Conservation (phyloP, 2,329 filamentous ascomycete genomes). For the Endoconidiophora laricicola region DNA sequence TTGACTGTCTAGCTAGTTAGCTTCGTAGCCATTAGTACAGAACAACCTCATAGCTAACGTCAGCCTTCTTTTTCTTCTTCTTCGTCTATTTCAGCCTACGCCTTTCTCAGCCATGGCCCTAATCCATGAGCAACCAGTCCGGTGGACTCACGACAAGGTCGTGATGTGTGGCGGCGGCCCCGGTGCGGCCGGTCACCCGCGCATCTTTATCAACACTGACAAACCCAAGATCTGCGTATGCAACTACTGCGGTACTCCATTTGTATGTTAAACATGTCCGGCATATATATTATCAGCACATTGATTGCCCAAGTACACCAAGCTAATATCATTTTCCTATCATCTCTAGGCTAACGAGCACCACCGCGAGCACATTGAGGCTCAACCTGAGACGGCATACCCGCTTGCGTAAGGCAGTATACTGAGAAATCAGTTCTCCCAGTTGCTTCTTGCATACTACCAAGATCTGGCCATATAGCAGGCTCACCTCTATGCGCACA, state of each 20-base stretch:
- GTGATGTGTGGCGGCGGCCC: constrained; percentile 88
- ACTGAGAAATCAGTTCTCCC: too few species aligned
- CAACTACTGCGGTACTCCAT: constrained; percentile 86
- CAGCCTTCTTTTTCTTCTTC: background rate
- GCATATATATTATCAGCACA: background rate
- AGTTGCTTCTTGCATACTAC: too few species aligned
- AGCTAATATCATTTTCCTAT: constrained; percentile 9
- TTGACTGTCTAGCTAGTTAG: background rate
- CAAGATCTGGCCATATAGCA: too few species aligned
- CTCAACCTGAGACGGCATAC: constrained; percentile 64
- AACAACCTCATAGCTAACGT: background rate
- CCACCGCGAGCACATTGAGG: constrained; percentile 68
- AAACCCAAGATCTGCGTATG: constrained; percentile 87
- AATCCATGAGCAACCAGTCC: constrained; percentile 88
- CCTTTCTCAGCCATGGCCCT: constrained; percentile 83
- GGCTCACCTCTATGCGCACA: too few species aligned
- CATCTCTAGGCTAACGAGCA: constrained; percentile 65
- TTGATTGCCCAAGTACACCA: background rate
- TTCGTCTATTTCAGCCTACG: constrained; percentile 47
- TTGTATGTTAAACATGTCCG: constrained; percentile 40
- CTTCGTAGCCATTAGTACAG: background rate
- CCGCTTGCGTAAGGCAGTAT: constrained; percentile 41
- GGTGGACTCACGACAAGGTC: constrained; percentile 68
- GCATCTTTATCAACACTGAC: constrained; percentile 94
- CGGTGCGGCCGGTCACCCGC: constrained; percentile 75